Evolutionary conservation across 177 flowering plant genomes (phyloP).

Genomic region (Telopea speciosissima): DNA sequence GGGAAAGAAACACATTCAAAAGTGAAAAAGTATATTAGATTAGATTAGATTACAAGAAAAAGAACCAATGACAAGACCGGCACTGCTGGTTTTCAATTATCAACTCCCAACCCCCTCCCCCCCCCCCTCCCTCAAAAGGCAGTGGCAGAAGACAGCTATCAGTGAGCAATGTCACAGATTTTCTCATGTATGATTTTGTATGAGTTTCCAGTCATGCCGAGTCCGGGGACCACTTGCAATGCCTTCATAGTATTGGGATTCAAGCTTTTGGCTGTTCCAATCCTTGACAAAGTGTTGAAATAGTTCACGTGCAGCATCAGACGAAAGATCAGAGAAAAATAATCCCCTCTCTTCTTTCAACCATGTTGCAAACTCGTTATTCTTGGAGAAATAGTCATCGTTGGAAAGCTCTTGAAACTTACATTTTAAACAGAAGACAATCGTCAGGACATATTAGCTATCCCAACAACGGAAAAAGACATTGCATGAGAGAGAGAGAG

Average conservation of each 20-base stretch:
- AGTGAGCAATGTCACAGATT: not conserved
- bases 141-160: no score
- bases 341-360: constrained; percentile 58
- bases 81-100: not conserved
- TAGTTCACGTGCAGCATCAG: constrained; percentile 57
- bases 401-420: constrained; percentile 48
- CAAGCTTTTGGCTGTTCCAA: constrained; percentile 70
- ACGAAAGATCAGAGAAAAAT: constrained; percentile 72
- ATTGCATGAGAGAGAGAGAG: no score
- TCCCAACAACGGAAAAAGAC: no score
- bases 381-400: constrained; percentile 79
- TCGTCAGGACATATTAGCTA: no score
- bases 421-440: constrained; percentile 10
- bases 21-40: no score
- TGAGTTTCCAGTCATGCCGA: constrained; percentile 74
- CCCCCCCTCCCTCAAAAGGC: no score
- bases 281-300: constrained; percentile 54
- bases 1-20: not conserved
- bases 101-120: no score
- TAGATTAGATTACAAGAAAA: not conserved
- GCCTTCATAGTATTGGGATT: constrained; percentile 65
- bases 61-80: not conserved
- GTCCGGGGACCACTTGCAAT: constrained; percentile 60
- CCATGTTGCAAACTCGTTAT: constrained; percentile 90
- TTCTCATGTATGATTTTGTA: constrained; percentile 30